Base-by-base conservation (phyloP, 768 basidiomycete species). In the Psilocybe cubensis region DNA sequence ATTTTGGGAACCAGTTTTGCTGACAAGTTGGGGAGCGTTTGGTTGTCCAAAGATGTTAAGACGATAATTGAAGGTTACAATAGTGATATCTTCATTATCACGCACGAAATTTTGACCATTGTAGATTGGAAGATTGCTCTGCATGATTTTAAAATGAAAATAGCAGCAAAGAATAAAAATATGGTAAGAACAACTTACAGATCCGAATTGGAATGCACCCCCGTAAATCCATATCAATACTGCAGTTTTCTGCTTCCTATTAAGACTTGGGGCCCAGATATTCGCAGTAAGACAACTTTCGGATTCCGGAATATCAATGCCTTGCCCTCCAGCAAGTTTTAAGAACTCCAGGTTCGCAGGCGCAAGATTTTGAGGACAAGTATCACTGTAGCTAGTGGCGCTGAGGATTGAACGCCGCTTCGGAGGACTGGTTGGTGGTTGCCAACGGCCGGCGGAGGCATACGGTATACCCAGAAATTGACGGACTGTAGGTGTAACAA, bases 1-100 rank as follows among this genome's bases (percentile, higher is more conserved):
- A 53, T 78, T 79, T 51, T 75, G 73, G 2, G 71, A 59, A 6
- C 61, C 56, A 0, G 58, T 59, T 8, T 50, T 51, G 18, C 54
- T 60, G 25, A 57, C 56, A 25, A 76, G 70, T 51, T 77, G 75
- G 17, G 77, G 75, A 6, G 76, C 75, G 47, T 68, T 71, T 1
- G 77, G 77, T 52, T 71, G 72, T 2, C 76, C 75, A 50, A 78
- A 76, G 20, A 77, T 72, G 45, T 76, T 77, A 12, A 69, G 57
- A 14, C 77, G 67, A 53, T 78, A 77, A 55, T 77, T 78, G 60
- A 76, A 70, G 0, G 71, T 69, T 8, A 77, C 74, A 24, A 75
- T 53, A 0, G 69, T 68, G 54, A 76, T 66, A 47, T 75, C 74
- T 35, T 74, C 72, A 28, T 71, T 59, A 41, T 73, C 70, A 25